Evolutionary conservation across 106 monocot species (phyloP), one percentile per base, ranked within the genome.

Genomic region (Alisma plantagoaquatica): DNA sequence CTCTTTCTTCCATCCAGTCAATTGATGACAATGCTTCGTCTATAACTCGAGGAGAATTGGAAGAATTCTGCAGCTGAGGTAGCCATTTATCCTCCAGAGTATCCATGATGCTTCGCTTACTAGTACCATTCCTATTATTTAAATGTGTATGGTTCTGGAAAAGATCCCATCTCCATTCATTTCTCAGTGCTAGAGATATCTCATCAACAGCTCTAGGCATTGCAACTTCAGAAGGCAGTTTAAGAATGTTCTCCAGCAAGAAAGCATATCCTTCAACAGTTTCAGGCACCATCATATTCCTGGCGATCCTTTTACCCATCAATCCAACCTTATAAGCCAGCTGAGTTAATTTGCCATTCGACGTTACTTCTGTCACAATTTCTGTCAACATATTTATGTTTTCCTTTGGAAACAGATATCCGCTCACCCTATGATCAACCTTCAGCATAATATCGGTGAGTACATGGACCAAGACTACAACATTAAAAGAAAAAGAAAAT

Each of bases 211-310:
- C 33, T 44, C 72, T 90, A 7, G 96, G 89, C 46, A 19, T 32
- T 53, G 69, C 29, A 56, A 72, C 38, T 52, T 89, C 89, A 57
- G 96, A 79, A 50, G 96, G 82, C 29, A 85, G 78, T 44, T 69
- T 73, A 51, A 98, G 50, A 49, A 86, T 49, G 46, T 79, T 78
- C 70, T 90, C 82, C 20, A 98, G 60, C 61, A 98, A 61, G 26
- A 56, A 65, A 48, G 69, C 69, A 72, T 98, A 90, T 33, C 72
- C 76, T 70, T 85, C 75, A 50, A 98, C 66, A 33, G 50, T 70
- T 79, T 90, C 78, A 47, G 73, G 68, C 26, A 77, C 84, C 85
- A 98, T 76, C 23, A 98, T 56, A 51, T 90, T 98, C 63, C 38
- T 71, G 30, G 76, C 76, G 66, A 77, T 58, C 25, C 19, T 66